Percentiles rank a stretch among this genome's conserved stretches.
Conservation (phyloP, 441 rosid genomes). For the Capsella rubella region DNA sequence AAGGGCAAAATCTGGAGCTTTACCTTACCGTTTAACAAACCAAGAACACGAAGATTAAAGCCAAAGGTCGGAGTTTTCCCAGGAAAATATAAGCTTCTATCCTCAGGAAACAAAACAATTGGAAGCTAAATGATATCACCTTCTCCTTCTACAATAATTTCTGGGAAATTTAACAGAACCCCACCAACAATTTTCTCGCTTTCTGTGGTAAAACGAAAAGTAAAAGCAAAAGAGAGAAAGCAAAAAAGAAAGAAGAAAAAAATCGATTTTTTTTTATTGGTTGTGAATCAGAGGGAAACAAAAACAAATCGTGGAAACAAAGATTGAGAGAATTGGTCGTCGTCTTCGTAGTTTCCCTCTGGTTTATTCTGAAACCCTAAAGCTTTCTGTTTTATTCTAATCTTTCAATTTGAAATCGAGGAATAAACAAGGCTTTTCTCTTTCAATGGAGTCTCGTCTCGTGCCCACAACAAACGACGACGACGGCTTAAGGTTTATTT, state of each 20-base stretch:
- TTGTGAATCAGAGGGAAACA: conserved; percentile 7
- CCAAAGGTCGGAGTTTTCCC: neutral
- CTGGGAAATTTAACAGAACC: conserved; percentile 19
- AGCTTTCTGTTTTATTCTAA: conserved; percentile 16
- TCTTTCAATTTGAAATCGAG: conserved; percentile 10
- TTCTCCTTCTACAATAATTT: neutral
- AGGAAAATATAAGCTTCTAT: conserved; percentile 14
- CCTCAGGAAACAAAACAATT: neutral
- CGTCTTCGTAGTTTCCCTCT: conserved; percentile 30
- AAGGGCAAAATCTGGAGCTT: conserved; percentile 24
- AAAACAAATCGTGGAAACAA: conserved; percentile 16
- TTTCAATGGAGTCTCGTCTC: conserved; percentile 28
- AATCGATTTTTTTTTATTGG: neutral
- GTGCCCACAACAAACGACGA: conserved; percentile 16
- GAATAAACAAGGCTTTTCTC: neutral
- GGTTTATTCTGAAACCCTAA: conserved; percentile 33
- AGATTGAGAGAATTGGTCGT: conserved; percentile 19
- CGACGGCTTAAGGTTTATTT: conserved; percentile 6
- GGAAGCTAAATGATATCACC: conserved; percentile 15
- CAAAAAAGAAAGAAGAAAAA: neutral
- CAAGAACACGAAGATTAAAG: conserved; percentile 9
- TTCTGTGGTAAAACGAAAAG: conserved; percentile 23
- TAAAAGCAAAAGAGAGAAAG: neutral
- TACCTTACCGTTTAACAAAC: conserved; percentile 35
- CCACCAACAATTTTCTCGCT: conserved; percentile 20